These are phyloP conservation scores for Gamarada debralockiae DNA, from an alignment of 495 filamentous ascomycete genomes.

Conservation along the genomic window DNA sequence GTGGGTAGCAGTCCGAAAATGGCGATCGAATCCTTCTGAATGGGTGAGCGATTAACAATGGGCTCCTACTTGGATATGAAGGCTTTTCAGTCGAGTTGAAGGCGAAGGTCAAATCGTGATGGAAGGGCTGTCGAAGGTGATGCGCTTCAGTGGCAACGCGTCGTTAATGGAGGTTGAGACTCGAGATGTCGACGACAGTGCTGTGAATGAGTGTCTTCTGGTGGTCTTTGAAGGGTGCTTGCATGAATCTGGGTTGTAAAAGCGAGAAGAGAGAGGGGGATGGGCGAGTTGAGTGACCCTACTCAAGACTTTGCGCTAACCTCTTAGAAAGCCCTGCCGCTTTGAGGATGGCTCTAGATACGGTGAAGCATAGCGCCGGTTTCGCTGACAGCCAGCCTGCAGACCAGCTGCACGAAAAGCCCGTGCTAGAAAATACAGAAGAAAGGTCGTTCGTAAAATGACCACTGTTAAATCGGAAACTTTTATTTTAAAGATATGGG, in stretches of 20 bases:
- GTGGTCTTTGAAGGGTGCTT: background rate
- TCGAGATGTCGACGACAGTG: slow-evolving; percentile 2
- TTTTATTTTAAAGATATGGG: no score
- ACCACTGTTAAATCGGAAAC: no score
- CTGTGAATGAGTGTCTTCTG: background rate
- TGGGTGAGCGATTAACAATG: background rate
- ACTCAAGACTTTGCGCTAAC: no score
- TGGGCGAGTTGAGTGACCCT: no score
- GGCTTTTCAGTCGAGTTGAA: slow-evolving; percentile 15
- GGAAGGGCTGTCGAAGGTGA: slow-evolving; percentile 1
- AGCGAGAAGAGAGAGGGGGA: slow-evolving; percentile 1
- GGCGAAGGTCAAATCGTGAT: slow-evolving; percentile 7
- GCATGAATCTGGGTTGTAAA: slow-evolving; percentile 2
- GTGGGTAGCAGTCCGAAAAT: background rate
- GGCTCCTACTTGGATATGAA: slow-evolving; percentile 3
- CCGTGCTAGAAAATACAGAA: no score
- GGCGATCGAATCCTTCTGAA: background rate
- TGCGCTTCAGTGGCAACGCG: slow-evolving; percentile 6
- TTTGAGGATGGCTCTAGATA: no score
- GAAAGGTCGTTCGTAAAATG: no score
- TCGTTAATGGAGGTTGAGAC: background rate
- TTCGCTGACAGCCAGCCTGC: no score
- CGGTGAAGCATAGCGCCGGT: no score
- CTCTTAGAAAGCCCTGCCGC: no score
- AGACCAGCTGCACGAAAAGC: no score